phyloP scores from a whole-genome alignment of 805 yeast species.

The Jamesozyma spencerorum region DNA sequence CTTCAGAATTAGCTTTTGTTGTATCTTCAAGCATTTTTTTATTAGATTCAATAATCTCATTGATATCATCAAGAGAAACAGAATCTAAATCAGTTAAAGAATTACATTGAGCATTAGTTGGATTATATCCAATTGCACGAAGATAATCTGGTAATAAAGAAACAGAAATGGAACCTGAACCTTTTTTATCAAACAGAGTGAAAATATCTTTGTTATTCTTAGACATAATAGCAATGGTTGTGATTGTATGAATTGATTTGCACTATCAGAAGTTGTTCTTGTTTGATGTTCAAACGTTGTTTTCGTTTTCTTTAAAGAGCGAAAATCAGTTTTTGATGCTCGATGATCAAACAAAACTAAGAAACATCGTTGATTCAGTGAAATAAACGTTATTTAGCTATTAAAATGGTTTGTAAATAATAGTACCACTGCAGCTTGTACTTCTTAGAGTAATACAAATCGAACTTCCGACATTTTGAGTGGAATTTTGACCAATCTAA shows the following conservation, averaged over 20 bases:
- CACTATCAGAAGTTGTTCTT: too few relatives aligned
- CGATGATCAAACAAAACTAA: too few relatives aligned
- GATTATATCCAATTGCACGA: conserved; percentile 97
- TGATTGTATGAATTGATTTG: not conserved
- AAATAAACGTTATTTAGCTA: too few relatives aligned
- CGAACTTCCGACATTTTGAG: too few relatives aligned
- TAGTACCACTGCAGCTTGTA: too few relatives aligned
- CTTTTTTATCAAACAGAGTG: conserved; percentile 92
- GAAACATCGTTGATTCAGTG: too few relatives aligned
- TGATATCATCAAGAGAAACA: conserved; percentile 24
- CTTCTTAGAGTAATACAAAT: too few relatives aligned
- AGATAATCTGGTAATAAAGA: conserved; percentile 85
- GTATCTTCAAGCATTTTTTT: conserved; percentile 24
- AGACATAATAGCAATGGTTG: conserved; percentile 2
- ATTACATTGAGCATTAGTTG: conserved; percentile 51
- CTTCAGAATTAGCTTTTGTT: conserved; percentile 36
- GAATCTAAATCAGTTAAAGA: conserved; percentile 14
- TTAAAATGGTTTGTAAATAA: too few relatives aligned
- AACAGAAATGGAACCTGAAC: conserved; percentile 80
- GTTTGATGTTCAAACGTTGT: too few relatives aligned
- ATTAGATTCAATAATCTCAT: conserved; percentile 18
- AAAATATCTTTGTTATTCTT: conserved; percentile 71
- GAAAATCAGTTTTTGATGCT: too few relatives aligned
- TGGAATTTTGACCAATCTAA: too few relatives aligned
- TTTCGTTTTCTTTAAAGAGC: too few relatives aligned